Evolutionary conservation across 176 grass and related monocot genomes (phyloP), one percentile per base, ranked within the genome.

Genomic region (Cenchrus americanus): DNA sequence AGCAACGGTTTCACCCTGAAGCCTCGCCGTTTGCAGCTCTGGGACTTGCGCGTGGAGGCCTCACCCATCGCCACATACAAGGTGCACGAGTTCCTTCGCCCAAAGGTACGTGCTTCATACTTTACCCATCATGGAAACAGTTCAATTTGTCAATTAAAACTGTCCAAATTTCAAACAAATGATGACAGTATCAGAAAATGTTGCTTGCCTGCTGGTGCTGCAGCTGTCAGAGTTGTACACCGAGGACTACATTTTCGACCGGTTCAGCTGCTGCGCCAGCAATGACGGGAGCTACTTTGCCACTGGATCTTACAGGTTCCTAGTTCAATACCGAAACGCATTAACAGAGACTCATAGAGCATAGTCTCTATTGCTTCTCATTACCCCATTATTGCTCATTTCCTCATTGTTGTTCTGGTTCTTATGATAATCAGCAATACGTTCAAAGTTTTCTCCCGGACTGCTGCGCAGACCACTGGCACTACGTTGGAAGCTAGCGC

Each of bases 221-320:
- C 80, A 96, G 94, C 68, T 96, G 49, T 87, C 88, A 21, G 90
- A 93, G 81, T 75, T 92, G 75, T 96, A 96, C 80, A 91, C 90
- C 76, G 82, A 93, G 47, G 94, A 91, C 27, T 84, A 62, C 50
- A 93, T 96, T 40, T 96, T 96, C 30, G 86, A 96, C 77, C 87
- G 92, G 77, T 93, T 92, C 69, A 89, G 77, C 80, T 96, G 90
- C 65, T 93, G 90, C 75, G 40, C 86, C 50, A 91, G 90, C 80
- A 91, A 87, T 48, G 86, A 89, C 62, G 94, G 94, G 47, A 68
- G 27, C 68, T 66, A 87, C 49, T 89, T 93, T 41, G 94, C 94
- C 27, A 93, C 94, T 43, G 94, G 94, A 75, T 96, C 94, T 53
- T 96, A 96, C 88, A 96, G 88, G 94, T 96, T 59, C 62, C 8